Conservation (phyloP, 495 filamentous ascomycete species). For the Jackrogersella minutella region DNA sequence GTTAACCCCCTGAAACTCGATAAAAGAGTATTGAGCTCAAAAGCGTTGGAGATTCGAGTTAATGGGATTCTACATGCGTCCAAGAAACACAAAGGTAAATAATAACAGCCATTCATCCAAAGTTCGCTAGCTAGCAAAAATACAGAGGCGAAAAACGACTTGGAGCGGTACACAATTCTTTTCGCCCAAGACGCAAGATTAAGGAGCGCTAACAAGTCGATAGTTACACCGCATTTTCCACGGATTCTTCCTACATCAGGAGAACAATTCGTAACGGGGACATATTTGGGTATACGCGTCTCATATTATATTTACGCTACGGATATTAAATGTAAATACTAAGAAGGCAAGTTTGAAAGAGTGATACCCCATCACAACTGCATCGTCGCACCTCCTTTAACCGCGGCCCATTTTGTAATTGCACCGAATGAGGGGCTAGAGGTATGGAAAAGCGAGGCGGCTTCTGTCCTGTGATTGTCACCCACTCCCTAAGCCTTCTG, state of each 20-base stretch:
- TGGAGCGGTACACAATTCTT: background rate
- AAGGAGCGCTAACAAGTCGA: background rate
- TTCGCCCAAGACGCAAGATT: background rate
- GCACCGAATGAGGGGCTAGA: background rate
- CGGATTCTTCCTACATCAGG: too few species aligned
- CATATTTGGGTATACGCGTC: background rate
- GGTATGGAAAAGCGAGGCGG: background rate
- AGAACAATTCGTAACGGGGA: too few species aligned
- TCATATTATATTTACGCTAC: constrained; percentile 2
- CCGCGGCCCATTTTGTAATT: background rate
- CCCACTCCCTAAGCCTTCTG: constrained; percentile 6
- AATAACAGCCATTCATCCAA: too few species aligned
- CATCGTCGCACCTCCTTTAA: constrained; percentile 1
- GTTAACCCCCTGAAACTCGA: too few species aligned
- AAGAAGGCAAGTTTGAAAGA: constrained; percentile 6
- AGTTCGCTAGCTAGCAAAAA: too few species aligned
- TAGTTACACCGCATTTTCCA: too few species aligned
- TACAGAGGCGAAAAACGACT: background rate
- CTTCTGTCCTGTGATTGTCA: background rate
- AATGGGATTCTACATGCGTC: too few species aligned
- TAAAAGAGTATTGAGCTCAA: too few species aligned
- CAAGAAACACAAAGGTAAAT: too few species aligned
- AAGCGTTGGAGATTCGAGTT: too few species aligned
- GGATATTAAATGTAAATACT: background rate
- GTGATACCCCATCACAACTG: constrained; percentile 26